phyloP scores from a whole-genome alignment of 179 eudicot species.

The Beta lomatogona region DNA sequence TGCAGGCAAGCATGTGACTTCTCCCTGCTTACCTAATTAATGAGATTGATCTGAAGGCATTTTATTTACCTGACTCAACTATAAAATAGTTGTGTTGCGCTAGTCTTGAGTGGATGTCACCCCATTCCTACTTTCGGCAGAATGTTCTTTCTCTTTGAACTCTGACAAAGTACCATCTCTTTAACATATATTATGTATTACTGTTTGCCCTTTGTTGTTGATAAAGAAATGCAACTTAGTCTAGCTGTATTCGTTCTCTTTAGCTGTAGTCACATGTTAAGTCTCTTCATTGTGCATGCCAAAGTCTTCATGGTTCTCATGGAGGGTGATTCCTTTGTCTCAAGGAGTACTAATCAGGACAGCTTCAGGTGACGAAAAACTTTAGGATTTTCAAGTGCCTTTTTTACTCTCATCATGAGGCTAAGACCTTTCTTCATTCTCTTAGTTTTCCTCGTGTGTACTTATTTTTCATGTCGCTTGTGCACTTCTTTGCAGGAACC shows the following conservation, averaged over 20 bases:
- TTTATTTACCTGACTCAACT: slow-evolving; percentile 12
- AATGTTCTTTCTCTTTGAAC: slow-evolving; percentile 12
- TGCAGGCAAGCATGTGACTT: slow-evolving; percentile 23
- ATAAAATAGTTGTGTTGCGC: slow-evolving; percentile 11
- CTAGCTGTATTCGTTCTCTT: slow-evolving; percentile 23
- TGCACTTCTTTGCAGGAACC: slow-evolving; percentile 33
- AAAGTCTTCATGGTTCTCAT: slow-evolving; percentile 59
- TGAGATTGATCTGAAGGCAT: slow-evolving; percentile 6
- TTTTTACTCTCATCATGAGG: neutral
- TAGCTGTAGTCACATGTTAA: slow-evolving; percentile 31
- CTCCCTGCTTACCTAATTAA: slow-evolving; percentile 36
- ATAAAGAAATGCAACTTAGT: slow-evolving; percentile 28
- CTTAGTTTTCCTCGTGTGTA: neutral
- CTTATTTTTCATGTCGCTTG: neutral
- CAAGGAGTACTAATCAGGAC: slow-evolving; percentile 23
- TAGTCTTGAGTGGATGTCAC: slow-evolving; percentile 15
- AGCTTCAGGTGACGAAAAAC: slow-evolving; percentile 29
- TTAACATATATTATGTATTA: neutral
- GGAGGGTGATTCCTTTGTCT: slow-evolving; percentile 52
- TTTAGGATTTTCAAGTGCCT: neutral
- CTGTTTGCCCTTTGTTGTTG: neutral
- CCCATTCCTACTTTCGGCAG: neutral
- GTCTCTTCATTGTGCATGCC: slow-evolving; percentile 34
- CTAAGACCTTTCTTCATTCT: neutral
- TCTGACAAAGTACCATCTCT: neutral